Percentiles rank a stretch among this genome's conserved stretches.
These are phyloP conservation scores for Colletotrichum siamense DNA, from an alignment of 2,329 filamentous ascomycete species.

Conservation along the genomic window DNA sequence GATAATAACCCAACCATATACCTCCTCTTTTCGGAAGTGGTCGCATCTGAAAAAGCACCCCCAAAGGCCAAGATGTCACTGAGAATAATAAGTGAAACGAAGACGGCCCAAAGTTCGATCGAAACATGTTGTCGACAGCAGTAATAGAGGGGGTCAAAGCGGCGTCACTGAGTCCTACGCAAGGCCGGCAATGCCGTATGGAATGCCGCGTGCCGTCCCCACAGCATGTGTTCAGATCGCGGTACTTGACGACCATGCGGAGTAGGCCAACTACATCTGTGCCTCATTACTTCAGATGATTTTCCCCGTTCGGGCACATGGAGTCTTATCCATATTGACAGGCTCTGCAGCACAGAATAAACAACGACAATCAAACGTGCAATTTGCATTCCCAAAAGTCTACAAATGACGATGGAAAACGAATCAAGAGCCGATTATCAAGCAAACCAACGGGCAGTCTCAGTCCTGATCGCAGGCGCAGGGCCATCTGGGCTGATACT, in stretches of 20 bases:
- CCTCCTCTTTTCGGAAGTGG: background rate
- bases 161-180: background rate
- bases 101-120: background rate
- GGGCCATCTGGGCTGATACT: slow-evolving; percentile 55
- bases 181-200: background rate
- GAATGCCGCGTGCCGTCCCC: background rate
- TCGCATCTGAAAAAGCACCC: background rate
- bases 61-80: background rate
- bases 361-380: background rate
- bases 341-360: background rate
- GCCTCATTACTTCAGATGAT: background rate
- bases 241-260: background rate
- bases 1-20: background rate
- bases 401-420: background rate
- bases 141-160: background rate
- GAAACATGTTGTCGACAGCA: background rate
- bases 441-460: background rate
- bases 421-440: background rate
- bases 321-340: background rate
- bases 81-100: background rate
- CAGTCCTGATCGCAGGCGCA: slow-evolving; percentile 48
- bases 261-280: background rate
- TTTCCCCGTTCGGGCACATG: background rate
- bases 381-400: background rate
- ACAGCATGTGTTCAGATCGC: background rate